Evolutionary conservation across 257 asterid genomes (phyloP), one percentile per base, ranked within the genome.

Genomic region (Solanum megistacrolobum): DNA sequence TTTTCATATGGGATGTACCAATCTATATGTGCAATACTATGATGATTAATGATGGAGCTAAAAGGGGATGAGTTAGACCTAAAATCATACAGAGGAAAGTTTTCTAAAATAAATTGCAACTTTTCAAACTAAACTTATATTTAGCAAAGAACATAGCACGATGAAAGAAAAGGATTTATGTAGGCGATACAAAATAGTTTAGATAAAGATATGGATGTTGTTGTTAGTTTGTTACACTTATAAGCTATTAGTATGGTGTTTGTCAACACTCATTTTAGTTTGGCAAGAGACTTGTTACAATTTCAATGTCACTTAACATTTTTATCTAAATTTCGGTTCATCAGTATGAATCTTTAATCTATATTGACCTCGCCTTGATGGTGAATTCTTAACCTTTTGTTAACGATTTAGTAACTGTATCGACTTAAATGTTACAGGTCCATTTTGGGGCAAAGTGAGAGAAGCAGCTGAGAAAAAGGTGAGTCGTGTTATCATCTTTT

Each of bases 401-500:
- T 25, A 25, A 41, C 18, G 12, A 52, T 41, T 41, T 25, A 41
- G 38, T 78, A 41, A 78, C 6, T 13, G 23, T 25, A 41, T 78
- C 20, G 8, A 78, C 38, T 78, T 12, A n/a, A 39, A 16, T 41
- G 84, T 81, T 81, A 81, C 85, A 81, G 85, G 85, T 46, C 27
- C 68, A 46, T 81, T 81, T 81, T 81, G 85, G 85, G 85, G 85
- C 4, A 81, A 81, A 81, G 85, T 81, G 4, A 81, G 85, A 46
- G 85, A 81, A 81, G 85, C 85, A 5, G 85, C 85, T 81, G 85
- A 81, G 85, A 81, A 81, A 81, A 81, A 81, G 85, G 85, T 81
- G 27, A 8, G 85, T 81, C 2, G 1, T 74, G 31, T 74, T 36
- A 74, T 21, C 27, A 79, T 25, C 27, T 27, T 78, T 79, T 25